phyloP scores from a whole-genome alignment of 345 rosid genomes.

The Crucihimalaya himalaica region DNA sequence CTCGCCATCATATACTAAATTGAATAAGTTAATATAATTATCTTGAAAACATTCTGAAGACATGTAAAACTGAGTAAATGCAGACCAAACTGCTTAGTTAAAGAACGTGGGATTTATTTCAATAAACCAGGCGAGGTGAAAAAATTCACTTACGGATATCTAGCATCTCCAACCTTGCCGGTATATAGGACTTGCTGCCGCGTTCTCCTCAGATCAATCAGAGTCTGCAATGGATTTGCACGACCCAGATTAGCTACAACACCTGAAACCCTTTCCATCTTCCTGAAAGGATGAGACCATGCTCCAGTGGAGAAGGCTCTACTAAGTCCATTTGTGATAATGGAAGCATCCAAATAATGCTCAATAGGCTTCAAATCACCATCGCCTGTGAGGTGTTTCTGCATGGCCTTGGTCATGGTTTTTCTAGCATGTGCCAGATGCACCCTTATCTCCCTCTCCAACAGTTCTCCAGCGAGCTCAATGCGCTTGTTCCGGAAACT shows the following conservation, averaged over 20 bases:
- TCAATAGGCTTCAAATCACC: constrained; percentile 62
- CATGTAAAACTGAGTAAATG: constrained; percentile 17
- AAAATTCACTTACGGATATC: constrained; percentile 83
- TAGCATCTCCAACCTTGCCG: constrained; percentile 96
- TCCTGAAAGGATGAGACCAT: constrained; percentile 87
- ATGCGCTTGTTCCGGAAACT: constrained; percentile 85
- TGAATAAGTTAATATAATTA: background rate
- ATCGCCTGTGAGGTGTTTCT: constrained; percentile 74
- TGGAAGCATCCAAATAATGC: constrained; percentile 85
- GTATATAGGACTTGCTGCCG: constrained; percentile 82
- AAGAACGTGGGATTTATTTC: background rate
- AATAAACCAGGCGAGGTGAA: background rate
- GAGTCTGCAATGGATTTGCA: constrained; percentile 82
- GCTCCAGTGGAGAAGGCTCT: constrained; percentile 99
- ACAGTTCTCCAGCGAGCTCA: constrained; percentile 83
- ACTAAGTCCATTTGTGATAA: constrained; percentile 78
- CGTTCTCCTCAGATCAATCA: constrained; percentile 80
- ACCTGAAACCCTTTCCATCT: constrained; percentile 86
- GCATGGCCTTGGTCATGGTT: constrained; percentile 73
- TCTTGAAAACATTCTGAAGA: constrained; percentile 12
- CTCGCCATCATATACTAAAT: constrained; percentile 3
- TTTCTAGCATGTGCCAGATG: constrained; percentile 74
- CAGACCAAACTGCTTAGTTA: constrained; percentile 4
- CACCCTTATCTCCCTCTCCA: constrained; percentile 80
- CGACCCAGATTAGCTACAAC: constrained; percentile 88